Conservation (phyloP, 1,284 basidiomycete genomes). For the Ceratobasidium papillatum region DNA sequence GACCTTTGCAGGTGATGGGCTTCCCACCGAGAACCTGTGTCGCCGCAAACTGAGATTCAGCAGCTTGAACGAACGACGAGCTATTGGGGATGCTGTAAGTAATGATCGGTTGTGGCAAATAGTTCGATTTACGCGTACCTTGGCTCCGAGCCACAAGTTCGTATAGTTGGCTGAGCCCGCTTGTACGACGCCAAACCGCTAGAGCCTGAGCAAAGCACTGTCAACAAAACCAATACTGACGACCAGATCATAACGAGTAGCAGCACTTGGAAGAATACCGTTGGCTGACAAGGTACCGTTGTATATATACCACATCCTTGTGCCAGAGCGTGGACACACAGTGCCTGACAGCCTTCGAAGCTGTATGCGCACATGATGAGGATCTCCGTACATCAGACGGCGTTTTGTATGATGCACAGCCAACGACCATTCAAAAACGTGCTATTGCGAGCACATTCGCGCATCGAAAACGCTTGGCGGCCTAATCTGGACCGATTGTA, state of each 20-base stretch:
- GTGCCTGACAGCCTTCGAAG: background rate
- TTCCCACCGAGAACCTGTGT: background rate
- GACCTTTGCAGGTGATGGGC: background rate
- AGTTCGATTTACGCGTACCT: constrained; percentile 1
- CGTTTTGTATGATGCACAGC: constrained; percentile 1
- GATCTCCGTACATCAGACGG: background rate
- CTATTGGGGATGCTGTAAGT: background rate
- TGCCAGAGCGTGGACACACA: background rate
- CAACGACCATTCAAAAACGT: background rate
- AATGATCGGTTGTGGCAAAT: background rate
- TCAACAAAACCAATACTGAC: background rate
- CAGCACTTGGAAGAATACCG: background rate
- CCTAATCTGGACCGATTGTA: background rate
- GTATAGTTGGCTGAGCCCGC: background rate
- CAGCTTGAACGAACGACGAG: background rate
- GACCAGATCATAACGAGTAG: background rate
- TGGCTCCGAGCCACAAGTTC: constrained; percentile 14
- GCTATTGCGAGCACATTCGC: background rate
- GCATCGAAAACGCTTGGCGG: constrained; percentile 6
- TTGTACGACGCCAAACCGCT: background rate
- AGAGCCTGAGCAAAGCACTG: background rate
- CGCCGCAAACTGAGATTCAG: constrained; percentile 18
- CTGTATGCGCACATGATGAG: background rate
- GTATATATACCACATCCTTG: background rate
- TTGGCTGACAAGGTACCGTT: no score